Conservation (phyloP, 768 basidiomycete species). For the Pleurotus platypus region DNA sequence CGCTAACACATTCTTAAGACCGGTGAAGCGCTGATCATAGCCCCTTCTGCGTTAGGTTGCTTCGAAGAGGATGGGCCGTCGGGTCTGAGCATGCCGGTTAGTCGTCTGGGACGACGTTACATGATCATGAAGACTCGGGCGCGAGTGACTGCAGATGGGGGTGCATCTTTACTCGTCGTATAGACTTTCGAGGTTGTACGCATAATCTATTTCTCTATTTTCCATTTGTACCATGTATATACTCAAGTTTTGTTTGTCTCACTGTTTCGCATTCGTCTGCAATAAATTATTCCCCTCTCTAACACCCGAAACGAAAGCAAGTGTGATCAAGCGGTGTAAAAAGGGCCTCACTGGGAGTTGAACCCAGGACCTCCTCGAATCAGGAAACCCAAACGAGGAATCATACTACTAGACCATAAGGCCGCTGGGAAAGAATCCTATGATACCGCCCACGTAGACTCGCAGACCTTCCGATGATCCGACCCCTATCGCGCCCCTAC, state of each 20-base stretch:
- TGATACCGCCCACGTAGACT: no score
- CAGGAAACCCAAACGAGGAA: conserved; percentile 6
- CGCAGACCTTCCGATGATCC: not conserved
- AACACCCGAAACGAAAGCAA: no score
- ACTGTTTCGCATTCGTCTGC: no score
- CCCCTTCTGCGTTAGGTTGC: conserved; percentile 41
- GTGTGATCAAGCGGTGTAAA: not conserved
- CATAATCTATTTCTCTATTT: no score
- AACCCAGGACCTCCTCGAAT: conserved; percentile 10
- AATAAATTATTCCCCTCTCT: no score
- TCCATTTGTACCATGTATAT: no score
- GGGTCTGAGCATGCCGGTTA: conserved; percentile 16
- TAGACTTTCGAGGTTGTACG: conserved; percentile 8
- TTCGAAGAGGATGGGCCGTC: not conserved
- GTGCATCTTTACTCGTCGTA: conserved; percentile 51
- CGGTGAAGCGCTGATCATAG: conserved; percentile 66
- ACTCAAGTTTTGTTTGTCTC: no score
- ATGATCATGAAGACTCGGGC: conserved; percentile 58
- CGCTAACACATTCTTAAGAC: no score
- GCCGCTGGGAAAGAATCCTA: not conserved
- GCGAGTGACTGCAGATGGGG: conserved; percentile 62
- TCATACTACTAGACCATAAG: conserved; percentile 10
- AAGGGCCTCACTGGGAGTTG: conserved; percentile 9
- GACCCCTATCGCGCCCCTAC: not conserved
- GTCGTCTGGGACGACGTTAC: conserved; percentile 55